A percentile compares a stretch with the other conserved stretches of the same genome.
Conservation (phyloP, 2,329 filamentous ascomycete species). For the Penicillium griseofulvum region DNA sequence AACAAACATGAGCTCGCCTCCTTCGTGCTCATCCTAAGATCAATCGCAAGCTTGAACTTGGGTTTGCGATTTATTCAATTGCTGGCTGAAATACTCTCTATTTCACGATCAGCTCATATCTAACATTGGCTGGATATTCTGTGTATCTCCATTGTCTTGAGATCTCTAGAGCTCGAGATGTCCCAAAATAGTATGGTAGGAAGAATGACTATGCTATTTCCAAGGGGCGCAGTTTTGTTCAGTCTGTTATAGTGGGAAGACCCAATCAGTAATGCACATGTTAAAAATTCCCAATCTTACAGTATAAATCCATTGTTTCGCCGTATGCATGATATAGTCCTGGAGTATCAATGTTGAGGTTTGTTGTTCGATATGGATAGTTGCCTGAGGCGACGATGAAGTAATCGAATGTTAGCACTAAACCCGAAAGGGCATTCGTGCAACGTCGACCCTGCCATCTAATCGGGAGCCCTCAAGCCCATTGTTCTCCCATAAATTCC, state of each 20-base stretch:
- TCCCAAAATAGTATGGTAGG: too few relatives aligned
- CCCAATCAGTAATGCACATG: too few relatives aligned
- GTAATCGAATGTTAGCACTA: slow-evolving; percentile 15
- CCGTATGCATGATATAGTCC: not conserved
- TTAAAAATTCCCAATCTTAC: not conserved
- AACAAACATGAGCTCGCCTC: not conserved
- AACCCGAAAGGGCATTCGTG: slow-evolving; percentile 15
- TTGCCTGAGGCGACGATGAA: slow-evolving; percentile 12
- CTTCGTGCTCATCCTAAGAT: not conserved
- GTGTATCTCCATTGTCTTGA: too few relatives aligned
- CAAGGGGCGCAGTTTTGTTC: too few relatives aligned
- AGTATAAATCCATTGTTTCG: not conserved
- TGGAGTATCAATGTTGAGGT: not conserved
- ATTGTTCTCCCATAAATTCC: slow-evolving; percentile 7
- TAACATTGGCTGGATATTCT: too few relatives aligned
- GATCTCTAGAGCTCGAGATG: too few relatives aligned
- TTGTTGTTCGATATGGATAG: not conserved
- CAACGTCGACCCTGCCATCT: slow-evolving; percentile 18
- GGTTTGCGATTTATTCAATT: not conserved
- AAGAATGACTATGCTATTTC: too few relatives aligned
- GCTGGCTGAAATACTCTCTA: not conserved
- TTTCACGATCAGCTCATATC: too few relatives aligned
- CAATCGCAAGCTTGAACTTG: not conserved
- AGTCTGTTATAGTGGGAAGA: not conserved
- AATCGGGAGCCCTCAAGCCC: slow-evolving; percentile 5